phyloP scores from a whole-genome alignment of 176 grass and related monocot species.

The Lolium perenne region DNA sequence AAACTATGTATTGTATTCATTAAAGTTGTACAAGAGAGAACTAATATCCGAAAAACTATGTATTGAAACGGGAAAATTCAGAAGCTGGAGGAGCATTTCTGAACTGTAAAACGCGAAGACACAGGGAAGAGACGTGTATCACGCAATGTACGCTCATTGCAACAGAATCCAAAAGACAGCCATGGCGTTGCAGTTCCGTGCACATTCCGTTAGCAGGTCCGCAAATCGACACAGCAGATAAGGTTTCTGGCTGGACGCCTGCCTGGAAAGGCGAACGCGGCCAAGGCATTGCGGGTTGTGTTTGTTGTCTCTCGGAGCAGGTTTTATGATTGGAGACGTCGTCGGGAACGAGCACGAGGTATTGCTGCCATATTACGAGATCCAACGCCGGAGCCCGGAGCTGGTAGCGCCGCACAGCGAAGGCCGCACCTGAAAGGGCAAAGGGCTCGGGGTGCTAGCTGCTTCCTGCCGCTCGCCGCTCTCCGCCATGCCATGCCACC shows the following conservation, averaged over 20 bases:
- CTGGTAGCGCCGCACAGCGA: background rate
- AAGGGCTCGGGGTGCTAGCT: background rate
- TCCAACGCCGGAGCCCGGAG: background rate
- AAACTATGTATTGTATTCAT: too few relatives aligned
- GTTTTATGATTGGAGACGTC: slow-evolving; percentile 36
- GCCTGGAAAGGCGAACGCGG: slow-evolving; percentile 29
- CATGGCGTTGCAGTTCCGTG: slow-evolving; percentile 9
- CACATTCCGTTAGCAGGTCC: slow-evolving; percentile 1
- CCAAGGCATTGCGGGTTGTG: slow-evolving; percentile 11
- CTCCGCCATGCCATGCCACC: background rate
- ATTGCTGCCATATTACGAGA: background rate
- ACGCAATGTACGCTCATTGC: background rate
- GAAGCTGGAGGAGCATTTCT: too few relatives aligned
- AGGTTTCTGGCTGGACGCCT: background rate
- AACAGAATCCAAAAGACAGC: background rate
- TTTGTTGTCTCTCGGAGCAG: background rate
- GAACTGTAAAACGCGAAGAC: too few relatives aligned
- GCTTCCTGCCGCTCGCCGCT: background rate
- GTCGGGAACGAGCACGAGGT: background rate
- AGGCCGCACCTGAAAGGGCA: background rate
- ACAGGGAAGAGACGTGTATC: too few relatives aligned
- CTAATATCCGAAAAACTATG: too few relatives aligned
- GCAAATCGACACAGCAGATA: background rate
- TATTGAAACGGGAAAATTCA: too few relatives aligned
- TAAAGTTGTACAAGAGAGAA: too few relatives aligned